Conservation (phyloP, 805 yeast genomes). For the Zygoascus flipseniorum region DNA sequence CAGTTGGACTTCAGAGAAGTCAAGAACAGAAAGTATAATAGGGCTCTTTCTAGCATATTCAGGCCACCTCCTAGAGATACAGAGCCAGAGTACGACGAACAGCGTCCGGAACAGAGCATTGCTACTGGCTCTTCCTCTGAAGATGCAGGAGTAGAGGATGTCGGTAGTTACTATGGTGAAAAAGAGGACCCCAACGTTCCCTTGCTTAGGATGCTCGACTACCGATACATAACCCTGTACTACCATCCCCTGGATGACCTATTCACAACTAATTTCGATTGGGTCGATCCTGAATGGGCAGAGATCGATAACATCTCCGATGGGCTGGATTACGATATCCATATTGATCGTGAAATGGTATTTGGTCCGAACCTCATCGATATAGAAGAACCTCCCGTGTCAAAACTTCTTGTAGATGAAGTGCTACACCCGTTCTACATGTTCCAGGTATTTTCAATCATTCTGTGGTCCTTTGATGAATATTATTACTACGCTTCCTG, state of each 20-base stretch:
- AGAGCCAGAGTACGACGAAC: conserved; percentile 4
- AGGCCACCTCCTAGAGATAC: conserved; percentile 15
- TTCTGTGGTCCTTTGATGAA: conserved; percentile 86
- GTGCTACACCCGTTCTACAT: conserved; percentile 92
- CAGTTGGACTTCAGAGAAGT: conserved; percentile 60
- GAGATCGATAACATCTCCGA: conserved; percentile 38
- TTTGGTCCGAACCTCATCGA: conserved; percentile 74
- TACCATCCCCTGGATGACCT: conserved; percentile 85
- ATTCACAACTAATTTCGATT: conserved; percentile 71
- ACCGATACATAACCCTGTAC: conserved; percentile 73
- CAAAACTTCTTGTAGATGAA: conserved; percentile 69
- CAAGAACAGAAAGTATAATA: conserved; percentile 52
- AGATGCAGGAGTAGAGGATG: not conserved
- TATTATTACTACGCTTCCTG: conserved; percentile 92
- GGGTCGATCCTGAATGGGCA: conserved; percentile 81
- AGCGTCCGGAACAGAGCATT: not conserved
- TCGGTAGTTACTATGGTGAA: conserved; percentile 4
- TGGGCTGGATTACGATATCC: conserved; percentile 65
- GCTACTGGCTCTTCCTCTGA: not conserved
- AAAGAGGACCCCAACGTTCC: conserved; percentile 58
- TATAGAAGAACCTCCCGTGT: conserved; percentile 61
- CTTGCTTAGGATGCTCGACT: conserved; percentile 59
- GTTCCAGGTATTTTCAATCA: conserved; percentile 86
- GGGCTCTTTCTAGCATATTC: conserved; percentile 63
- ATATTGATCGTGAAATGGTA: conserved; percentile 59